Conservation (phyloP, 805 yeast species). For the Wickerhamiella spandovensis region DNA sequence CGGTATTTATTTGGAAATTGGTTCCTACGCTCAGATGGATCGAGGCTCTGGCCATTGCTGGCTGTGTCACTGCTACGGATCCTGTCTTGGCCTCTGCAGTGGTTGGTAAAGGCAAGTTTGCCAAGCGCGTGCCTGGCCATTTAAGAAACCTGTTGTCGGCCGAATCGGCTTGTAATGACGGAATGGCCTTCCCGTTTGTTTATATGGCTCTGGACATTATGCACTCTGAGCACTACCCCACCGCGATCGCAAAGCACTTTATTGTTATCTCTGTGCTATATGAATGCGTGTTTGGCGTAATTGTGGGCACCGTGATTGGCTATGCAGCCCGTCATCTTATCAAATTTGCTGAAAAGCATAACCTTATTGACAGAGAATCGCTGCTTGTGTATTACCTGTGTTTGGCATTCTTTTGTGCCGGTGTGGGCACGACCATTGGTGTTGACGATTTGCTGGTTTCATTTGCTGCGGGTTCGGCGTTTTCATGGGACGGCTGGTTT, state of each 20-base stretch:
- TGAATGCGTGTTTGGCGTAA: constrained; percentile 68
- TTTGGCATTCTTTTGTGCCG: constrained; percentile 73
- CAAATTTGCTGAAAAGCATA: constrained; percentile 53
- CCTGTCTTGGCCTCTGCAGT: constrained; percentile 93
- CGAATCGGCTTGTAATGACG: constrained; percentile 86
- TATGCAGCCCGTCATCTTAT: constrained; percentile 56
- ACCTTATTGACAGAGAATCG: constrained; percentile 75
- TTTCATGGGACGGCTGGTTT: constrained; percentile 90
- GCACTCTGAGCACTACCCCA: constrained; percentile 48
- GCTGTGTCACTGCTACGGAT: constrained; percentile 90
- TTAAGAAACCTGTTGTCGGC: constrained; percentile 71
- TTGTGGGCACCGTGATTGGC: constrained; percentile 65
- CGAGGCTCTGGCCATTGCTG: constrained; percentile 61
- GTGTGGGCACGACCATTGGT: constrained; percentile 77
- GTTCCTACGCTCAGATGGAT: constrained; percentile 62
- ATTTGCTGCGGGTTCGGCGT: constrained; percentile 87
- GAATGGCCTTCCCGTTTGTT: constrained; percentile 90
- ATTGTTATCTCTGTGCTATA: constrained; percentile 60
- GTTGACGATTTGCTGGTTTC: constrained; percentile 81
- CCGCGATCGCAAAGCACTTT: constrained; percentile 70
- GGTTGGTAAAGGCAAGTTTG: constrained; percentile 87
- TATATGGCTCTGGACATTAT: constrained; percentile 54
- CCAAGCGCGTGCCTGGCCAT: constrained; percentile 86
- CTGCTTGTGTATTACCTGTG: constrained; percentile 75
- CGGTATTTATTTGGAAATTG: constrained; percentile 63